Evolutionary conservation across 2,329 filamentous ascomycete species (phyloP), one percentile per base, ranked within the genome.

Genomic region (Aspergillus jensenii): DNA sequence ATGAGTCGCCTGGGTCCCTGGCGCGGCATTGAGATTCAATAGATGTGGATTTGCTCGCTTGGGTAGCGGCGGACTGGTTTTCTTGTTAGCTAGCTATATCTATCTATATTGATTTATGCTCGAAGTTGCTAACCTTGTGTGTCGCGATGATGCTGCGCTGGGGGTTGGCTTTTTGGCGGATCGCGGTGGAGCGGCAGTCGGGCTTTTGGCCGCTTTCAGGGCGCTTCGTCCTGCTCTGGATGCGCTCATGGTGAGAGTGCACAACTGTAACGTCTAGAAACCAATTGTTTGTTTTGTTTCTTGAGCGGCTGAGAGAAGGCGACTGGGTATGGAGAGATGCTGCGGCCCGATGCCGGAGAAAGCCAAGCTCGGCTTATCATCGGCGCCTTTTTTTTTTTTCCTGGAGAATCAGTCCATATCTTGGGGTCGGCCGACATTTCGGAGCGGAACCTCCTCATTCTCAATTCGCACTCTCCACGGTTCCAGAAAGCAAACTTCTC

Each of bases 41-140:
- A 68, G 65, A 52, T 68, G 63, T 25, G 67, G 66, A 39, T 68
- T 65, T 53, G 64, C 55, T 7, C 65, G 62, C 52, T 66, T 69
- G 41, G 65, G 65, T 53, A 67, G 56, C 19, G 57, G 55, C 21
- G 59, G 41, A 48, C 64, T 64, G 47, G 27, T 46, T 53, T 54
- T 46, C 50, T 54, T 48, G 55, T 59, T 35, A 57, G 52, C 46
- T 49, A 21, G 19, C 21, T 33, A 37, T 7, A n/a, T 43, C 37
- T 53, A 6, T 17, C 25, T 41, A 23, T 52, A 23, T 17, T 5
- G n/a, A 23, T 14, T 23, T 37, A 27, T 14, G 33, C n/a, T 21
- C 8, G 23, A 19, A n/a, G 33, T 15, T 50, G 31, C 27, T 8
- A 17, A 50, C 56, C 37, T 25, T 44, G 43, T 33, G 2, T 19